Evolutionary conservation across 108 stramenopile genomes (phyloP), one percentile per base, ranked within the genome.

Genomic region (Chaetoceros tenuissimus): DNA sequence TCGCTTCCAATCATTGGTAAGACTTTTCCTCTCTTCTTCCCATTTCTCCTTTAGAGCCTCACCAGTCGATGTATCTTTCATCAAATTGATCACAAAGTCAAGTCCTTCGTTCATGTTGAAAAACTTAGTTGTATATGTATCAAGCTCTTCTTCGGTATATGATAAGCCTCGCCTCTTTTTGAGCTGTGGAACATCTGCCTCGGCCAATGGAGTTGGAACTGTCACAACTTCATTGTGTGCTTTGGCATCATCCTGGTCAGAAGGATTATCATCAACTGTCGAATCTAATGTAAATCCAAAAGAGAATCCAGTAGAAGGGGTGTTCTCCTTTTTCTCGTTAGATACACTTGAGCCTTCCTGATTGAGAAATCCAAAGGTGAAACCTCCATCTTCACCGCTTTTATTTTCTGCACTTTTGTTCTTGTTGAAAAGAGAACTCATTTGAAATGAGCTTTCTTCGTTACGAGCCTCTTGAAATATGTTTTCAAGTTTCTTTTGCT

Each of bases 1-100:
- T 45, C 89, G 68, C 57, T 85, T 87, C 89, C 89, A 91, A 64
- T 91, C 89, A 19, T 68, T 53, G 7, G 89, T 91, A 34, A 91
- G 59, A 24, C 60, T 56, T 21, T 79, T 57, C 24, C 89, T 64
- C 58, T 91, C 78, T 24, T 72, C 62, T n/a, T 74, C 64, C 89
- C 89, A 91, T 43, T 59, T 48, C 21, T 67, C 65, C 52, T 74
- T 60, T 18, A 62, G 75, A 26, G 60, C 62, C 31, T 57, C 54
- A 31, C 84, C 80, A 8, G 71, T 60, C 17, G 57, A 34, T 48
- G 76, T 78, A 0, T 66, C 64, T 22, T 85, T 77, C 34, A 40
- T 40, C 27, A 68, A 31, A 55, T 84, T 74, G 40, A 73, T 30
- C 24, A 75, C 49, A 24, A 84, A 85, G 0, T 58, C 53, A 8